Conservation (phyloP, 2,329 filamentous ascomycete species). For the Aspergillus hiratsukae region DNA sequence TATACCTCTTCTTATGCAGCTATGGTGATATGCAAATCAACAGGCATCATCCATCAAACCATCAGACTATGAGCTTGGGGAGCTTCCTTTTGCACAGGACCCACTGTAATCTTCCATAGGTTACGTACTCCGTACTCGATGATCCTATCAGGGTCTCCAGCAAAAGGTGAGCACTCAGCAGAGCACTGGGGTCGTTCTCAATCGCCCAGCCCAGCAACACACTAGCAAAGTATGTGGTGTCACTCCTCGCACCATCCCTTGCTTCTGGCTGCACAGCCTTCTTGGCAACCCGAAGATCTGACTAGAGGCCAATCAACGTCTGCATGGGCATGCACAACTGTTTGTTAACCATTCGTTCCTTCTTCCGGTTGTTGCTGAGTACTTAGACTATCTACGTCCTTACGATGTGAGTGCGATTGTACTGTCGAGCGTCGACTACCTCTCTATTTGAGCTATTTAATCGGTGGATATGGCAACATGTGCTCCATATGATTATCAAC, state of each 20-base stretch:
- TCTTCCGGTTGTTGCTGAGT: background rate
- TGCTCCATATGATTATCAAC: background rate
- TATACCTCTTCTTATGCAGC: background rate
- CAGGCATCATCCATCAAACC: background rate
- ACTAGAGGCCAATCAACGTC: slow-evolving; percentile 8
- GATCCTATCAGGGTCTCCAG: background rate
- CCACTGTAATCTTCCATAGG: background rate
- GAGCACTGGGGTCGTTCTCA: background rate
- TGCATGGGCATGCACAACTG: slow-evolving; percentile 6
- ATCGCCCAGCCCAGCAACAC: background rate
- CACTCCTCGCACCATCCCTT: slow-evolving; percentile 4
- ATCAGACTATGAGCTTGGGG: background rate
- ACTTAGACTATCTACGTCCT: no score
- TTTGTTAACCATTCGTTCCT: slow-evolving; percentile 11
- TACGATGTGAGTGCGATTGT: background rate
- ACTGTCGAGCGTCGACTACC: background rate
- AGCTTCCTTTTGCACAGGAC: background rate
- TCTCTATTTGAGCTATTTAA: background rate
- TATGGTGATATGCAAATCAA: background rate
- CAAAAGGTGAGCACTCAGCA: background rate
- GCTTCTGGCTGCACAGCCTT: slow-evolving; percentile 14
- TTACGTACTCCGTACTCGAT: background rate
- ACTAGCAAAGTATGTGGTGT: background rate
- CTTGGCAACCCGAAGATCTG: slow-evolving; percentile 18
- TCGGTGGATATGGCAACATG: background rate